Percentiles rank a stretch among this genome's conserved stretches.
phyloP scores from a whole-genome alignment of 257 asterid genomes.

The Coffea eugenioides region DNA sequence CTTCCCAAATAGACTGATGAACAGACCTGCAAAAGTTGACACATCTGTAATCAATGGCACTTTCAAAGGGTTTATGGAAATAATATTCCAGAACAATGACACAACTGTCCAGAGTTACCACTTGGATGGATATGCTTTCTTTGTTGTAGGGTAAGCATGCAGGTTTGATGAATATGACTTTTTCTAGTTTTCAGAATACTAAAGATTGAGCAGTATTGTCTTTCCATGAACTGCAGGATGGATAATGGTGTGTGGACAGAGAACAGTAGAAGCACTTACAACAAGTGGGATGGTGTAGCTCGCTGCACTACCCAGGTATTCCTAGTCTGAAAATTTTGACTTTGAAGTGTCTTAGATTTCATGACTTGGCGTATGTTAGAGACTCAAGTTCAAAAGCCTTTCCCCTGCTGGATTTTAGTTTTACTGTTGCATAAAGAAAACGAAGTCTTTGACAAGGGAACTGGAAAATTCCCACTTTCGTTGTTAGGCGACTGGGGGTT shows the following conservation, averaged over 20 bases:
- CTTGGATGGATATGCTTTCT: conserved; percentile 87
- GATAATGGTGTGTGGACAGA: conserved; percentile 92
- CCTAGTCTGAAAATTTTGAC: neutral
- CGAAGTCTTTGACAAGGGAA: neutral
- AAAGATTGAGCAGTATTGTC: conserved; percentile 15
- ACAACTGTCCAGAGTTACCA: conserved; percentile 79
- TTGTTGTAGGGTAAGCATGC: conserved; percentile 85
- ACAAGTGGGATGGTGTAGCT: conserved; percentile 98
- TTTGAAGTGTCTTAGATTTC: neutral
- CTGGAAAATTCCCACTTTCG: neutral
- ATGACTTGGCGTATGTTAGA: neutral
- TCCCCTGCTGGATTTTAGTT: neutral
- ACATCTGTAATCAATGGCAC: conserved; percentile 79
- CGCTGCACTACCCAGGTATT: conserved; percentile 88
- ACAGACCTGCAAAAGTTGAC: conserved; percentile 75
- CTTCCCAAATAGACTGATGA: conserved; percentile 78
- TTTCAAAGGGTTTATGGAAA: conserved; percentile 86
- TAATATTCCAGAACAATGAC: conserved; percentile 87
- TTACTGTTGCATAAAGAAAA: neutral
- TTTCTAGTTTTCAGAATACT: conserved; percentile 10
- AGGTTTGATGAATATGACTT: conserved; percentile 3
- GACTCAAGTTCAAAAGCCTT: neutral
- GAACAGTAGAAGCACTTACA: conserved; percentile 80
- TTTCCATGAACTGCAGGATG: conserved; percentile 53
- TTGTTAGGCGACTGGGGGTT: neutral